Percentiles rank a stretch among this genome's conserved stretches.
phyloP scores from a whole-genome alignment of 768 basidiomycete genomes.

The Multifurca ochricompacta region DNA sequence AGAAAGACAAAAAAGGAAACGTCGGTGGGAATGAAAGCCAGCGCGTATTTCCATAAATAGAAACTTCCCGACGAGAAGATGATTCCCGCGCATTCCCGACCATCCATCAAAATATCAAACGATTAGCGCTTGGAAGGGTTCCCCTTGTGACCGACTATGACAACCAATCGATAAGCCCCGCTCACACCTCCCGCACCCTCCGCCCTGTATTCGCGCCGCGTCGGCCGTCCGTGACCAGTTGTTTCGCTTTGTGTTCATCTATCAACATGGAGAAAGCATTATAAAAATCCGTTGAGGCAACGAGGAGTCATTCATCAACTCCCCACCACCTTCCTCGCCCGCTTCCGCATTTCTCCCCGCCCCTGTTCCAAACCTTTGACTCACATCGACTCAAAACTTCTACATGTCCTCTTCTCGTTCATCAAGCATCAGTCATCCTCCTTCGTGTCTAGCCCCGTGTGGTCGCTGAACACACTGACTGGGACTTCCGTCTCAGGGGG shows the following conservation, averaged over 20 bases:
- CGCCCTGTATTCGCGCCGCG: background rate
- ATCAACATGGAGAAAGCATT: background rate
- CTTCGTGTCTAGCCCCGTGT: conserved; percentile 16
- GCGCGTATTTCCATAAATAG: too few species aligned
- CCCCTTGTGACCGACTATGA: too few species aligned
- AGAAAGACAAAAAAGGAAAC: too few species aligned
- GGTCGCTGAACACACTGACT: conserved; percentile 16
- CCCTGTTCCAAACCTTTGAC: background rate
- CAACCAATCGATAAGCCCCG: background rate
- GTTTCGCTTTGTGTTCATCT: conserved; percentile 1
- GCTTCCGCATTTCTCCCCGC: background rate
- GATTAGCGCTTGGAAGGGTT: too few species aligned
- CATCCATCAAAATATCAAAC: too few species aligned
- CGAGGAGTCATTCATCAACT: conserved; percentile 3
- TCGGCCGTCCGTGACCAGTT: background rate
- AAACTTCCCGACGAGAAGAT: too few species aligned
- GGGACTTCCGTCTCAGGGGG: conserved; percentile 7
- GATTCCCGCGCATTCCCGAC: too few species aligned
- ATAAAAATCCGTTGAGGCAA: conserved; percentile 1
- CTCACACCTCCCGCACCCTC: background rate
- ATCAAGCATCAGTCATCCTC: conserved; percentile 10
- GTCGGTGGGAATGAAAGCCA: too few species aligned
- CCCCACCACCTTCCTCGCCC: background rate
- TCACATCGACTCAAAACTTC: conserved; percentile 7
- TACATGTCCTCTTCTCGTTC: conserved; percentile 11